Evolutionary conservation across 768 basidiomycete genomes (phyloP), one percentile per base, ranked within the genome.

Genomic region (Floccularia luteovirens): DNA sequence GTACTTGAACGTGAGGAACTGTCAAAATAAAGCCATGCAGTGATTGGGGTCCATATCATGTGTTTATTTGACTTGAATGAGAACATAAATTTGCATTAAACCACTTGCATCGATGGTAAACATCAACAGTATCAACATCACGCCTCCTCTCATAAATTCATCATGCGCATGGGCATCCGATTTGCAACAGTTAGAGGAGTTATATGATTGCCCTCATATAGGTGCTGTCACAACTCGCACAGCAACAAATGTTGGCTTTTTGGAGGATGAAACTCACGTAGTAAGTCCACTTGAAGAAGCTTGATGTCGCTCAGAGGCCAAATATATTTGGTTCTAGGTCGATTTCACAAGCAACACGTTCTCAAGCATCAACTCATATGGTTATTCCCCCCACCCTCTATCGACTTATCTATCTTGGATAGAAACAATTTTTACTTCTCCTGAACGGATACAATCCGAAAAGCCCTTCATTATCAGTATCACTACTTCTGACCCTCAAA

Each of bases 1-100:
- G 94, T 97, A 35, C 67, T 99, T 54, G 91, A 94, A 50, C 77
- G 96, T 32, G 96, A 99, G 65, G 87, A 90, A 56, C 70, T 87
- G n/a, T 60, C 92, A 55, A 91, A 90, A 67, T 82, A 66, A 22
- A 17, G 20, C 11, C 33, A 10, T 30, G 27, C 27, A 30, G 8
- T 10, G 14, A 8, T 30, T 30, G 27, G 27, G 27, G 27, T 30
- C 14, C 10, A 10, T 10, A 8, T 14, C 10, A 30, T 30, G 27
- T 30, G 14, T 8, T 10, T 14, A n/a, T n/a, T n/a, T n/a, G n/a
- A n/a, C n/a, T n/a, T n/a, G n/a, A n/a, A n/a, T n/a, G n/a, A n/a
- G n/a, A n/a, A n/a, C n/a, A n/a, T n/a, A n/a, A n/a, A n/a, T n/a
- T n/a, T n/a, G n/a, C n/a, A n/a, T n/a, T n/a, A n/a, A 28, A 28